Conservation (phyloP, 257 asterid genomes). For the Linaria vulgaris region DNA sequence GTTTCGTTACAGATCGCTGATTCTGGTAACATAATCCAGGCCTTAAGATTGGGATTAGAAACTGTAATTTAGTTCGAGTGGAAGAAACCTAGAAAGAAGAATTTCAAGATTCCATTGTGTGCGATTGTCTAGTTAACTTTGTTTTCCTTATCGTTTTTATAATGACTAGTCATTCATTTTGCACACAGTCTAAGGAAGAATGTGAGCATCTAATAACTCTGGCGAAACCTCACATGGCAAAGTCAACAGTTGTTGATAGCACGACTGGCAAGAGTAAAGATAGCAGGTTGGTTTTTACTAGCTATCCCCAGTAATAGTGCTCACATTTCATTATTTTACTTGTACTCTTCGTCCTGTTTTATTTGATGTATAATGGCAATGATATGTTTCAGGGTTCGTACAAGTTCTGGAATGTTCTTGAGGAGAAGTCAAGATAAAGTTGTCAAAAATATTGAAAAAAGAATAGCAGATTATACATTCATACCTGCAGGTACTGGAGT, state of each 20-base stretch:
- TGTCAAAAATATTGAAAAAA: slow-evolving; percentile 54
- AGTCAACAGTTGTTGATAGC: slow-evolving; percentile 66
- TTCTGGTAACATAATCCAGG: too few relatives aligned
- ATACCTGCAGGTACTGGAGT: slow-evolving; percentile 64
- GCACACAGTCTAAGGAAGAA: slow-evolving; percentile 79
- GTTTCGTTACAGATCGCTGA: too few relatives aligned
- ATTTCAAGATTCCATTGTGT: too few relatives aligned
- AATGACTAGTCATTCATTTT: background rate
- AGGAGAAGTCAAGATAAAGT: slow-evolving; percentile 60
- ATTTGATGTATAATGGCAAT: slow-evolving; percentile 13
- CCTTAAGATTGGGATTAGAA: too few relatives aligned
- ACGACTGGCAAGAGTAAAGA: slow-evolving; percentile 62
- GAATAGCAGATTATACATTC: slow-evolving; percentile 66
- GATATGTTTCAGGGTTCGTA: slow-evolving; percentile 61
- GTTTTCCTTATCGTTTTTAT: too few relatives aligned
- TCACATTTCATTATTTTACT: background rate
- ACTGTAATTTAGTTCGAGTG: too few relatives aligned
- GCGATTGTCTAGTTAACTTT: too few relatives aligned
- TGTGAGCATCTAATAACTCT: slow-evolving; percentile 64
- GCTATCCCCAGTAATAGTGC: slow-evolving; percentile 10
- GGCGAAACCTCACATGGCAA: slow-evolving; percentile 67
- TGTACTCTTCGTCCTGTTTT: background rate
- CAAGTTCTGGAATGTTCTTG: slow-evolving; percentile 68
- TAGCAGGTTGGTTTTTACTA: slow-evolving; percentile 52
- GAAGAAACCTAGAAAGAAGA: too few relatives aligned